Percentiles rank a stretch among this genome's conserved stretches.
phyloP scores from a whole-genome alignment of 2,329 filamentous ascomycete genomes.

The Fusarium bactridioides region DNA sequence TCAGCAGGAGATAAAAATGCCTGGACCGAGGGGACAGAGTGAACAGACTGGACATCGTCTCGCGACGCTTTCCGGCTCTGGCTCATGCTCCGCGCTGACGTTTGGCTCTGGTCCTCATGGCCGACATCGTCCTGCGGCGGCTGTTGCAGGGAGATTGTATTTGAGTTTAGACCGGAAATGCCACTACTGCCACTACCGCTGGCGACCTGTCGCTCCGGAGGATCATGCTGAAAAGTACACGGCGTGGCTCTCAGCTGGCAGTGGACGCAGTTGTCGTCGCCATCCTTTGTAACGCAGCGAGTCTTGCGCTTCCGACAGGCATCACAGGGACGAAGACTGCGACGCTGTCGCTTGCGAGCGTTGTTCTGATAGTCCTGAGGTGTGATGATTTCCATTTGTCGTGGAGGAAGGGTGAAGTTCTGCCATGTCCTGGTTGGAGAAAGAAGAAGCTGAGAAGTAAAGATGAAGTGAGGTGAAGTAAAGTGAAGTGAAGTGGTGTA shows the following conservation, averaged over 20 bases:
- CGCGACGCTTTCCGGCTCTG: constrained; percentile 35
- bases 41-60: constrained; percentile 37
- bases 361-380: constrained; percentile 44
- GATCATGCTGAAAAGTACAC: constrained; percentile 44
- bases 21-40: constrained; percentile 35
- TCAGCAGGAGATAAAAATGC: constrained; percentile 39
- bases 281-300: constrained; percentile 45
- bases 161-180: background rate
- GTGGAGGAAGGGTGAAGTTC: background rate
- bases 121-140: constrained; percentile 26
- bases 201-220: constrained; percentile 39
- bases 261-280: constrained; percentile 41
- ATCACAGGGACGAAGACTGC: constrained; percentile 44
- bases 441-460: background rate
- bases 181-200: constrained; percentile 19
- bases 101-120: constrained; percentile 25
- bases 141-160: background rate
- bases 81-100: constrained; percentile 18
- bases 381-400: constrained; percentile 45
- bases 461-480: background rate
- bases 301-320: constrained; percentile 47
- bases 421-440: constrained; percentile 1
- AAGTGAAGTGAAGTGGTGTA: background rate
- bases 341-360: constrained; percentile 42
- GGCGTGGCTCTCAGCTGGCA: constrained; percentile 41